These are phyloP conservation scores for Phoma herbarum DNA, from an alignment of 2,329 filamentous ascomycete species.

Conservation along the genomic window DNA sequence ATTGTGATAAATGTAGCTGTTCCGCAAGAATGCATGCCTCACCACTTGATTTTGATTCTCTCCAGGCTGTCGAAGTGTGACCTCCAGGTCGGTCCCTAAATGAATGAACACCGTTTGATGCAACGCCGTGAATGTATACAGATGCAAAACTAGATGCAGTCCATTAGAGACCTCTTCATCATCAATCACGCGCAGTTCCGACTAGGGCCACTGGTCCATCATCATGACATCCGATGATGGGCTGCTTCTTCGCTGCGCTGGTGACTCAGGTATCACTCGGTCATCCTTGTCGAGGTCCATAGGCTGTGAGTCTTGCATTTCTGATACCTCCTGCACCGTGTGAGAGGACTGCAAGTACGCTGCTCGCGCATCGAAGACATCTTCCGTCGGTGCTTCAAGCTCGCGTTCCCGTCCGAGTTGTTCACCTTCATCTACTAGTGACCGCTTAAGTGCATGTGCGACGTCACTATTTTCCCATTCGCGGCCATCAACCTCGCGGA, in stretches of 20 bases:
- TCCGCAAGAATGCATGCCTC: neutral
- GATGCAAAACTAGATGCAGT: neutral
- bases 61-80: neutral
- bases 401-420: neutral
- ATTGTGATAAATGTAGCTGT: neutral
- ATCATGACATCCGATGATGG: neutral
- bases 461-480: conserved; percentile 2
- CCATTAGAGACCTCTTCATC: neutral
- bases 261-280: neutral
- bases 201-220: neutral
- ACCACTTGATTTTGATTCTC: neutral
- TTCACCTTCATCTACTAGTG: neutral
- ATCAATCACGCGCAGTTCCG: neutral
- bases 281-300: conserved; percentile 6
- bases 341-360: neutral
- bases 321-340: neutral
- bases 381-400: too few species aligned
- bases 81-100: neutral
- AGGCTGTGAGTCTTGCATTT: neutral
- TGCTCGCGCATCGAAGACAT: neutral
- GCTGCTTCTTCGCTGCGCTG: neutral
- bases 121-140: neutral
- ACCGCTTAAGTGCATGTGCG: neutral
- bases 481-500: neutral
- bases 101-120: neutral